Base-by-base conservation (phyloP, 2,329 filamentous ascomycete species). In the Ophiocordyceps camponoti-rufipedis region DNA sequence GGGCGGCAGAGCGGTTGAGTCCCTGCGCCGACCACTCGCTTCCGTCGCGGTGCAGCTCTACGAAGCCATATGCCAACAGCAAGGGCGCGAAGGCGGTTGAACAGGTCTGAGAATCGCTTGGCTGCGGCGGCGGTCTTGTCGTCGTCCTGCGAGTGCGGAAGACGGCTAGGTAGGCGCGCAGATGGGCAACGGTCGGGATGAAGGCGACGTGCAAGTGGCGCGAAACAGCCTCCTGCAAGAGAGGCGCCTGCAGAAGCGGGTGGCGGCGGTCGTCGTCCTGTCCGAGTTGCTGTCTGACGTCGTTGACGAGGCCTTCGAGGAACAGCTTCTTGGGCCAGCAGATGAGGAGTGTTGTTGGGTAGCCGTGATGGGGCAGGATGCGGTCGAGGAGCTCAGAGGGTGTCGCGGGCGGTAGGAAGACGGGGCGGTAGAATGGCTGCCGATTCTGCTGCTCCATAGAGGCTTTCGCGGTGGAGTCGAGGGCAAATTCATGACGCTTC, bases 1-100 rank as follows among this genome's bases (percentile, higher is more conserved):
- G 62, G 2, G 82, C 70, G n/a, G 77, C 67, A 1, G 78, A 79
- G 47, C 70, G 69, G 18, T 74, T 70, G 12, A 88, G 58, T 0
- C 82, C 84, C 59, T 87, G 83, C 0, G 78, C 81, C 44, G 80
- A 86, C 74, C 82, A 87, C 48, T 84, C 80, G 49, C 77, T 77
- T 0, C 80, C 82, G 45, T 74, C 69, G 23, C 74, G 70, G 57
- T 88, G 84, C 40, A 83, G 58, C 18, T 70, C 64, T 14, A 87
- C 55, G 40, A 82, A 68, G 44, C 80, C 78, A 52, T 85, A 81
- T 1, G 83, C 61, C 1, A 85, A 58, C 3, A 86, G 61, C 19
- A 69, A 57, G 1, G 72, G 69, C 18, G 49, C 28, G 31, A 44
- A 52, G 4, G 44, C 28, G 45, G 44, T 43, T 49, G 7, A 31